phyloP scores from a whole-genome alignment of 352 stramenopile genomes.

The Globisporangium perplexum region DNA sequence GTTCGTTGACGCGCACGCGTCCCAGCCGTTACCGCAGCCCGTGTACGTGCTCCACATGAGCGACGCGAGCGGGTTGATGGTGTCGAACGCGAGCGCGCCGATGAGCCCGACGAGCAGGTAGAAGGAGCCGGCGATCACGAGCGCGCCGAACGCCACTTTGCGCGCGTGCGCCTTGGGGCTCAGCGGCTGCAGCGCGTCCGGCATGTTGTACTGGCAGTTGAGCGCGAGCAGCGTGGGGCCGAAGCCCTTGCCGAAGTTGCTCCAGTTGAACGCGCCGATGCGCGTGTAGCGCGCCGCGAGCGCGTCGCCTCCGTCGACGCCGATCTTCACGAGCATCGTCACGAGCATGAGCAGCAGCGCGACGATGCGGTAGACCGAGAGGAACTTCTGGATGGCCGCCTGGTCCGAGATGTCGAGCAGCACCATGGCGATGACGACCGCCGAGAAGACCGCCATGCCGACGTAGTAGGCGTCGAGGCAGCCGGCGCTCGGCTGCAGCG shows the following conservation, averaged over 20 bases:
- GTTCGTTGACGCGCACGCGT: slow-evolving; percentile 37
- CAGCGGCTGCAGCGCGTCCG: slow-evolving; percentile 73
- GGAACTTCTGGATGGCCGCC: slow-evolving; percentile 72
- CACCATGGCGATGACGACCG: slow-evolving; percentile 74
- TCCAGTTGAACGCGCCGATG: slow-evolving; percentile 66
- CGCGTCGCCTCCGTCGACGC: slow-evolving; percentile 41
- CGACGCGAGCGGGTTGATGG: slow-evolving; percentile 70
- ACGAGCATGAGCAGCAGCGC: slow-evolving; percentile 72
- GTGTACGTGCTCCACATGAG: slow-evolving; percentile 81
- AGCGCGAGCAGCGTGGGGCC: slow-evolving; percentile 76
- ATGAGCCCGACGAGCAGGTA: slow-evolving; percentile 75
- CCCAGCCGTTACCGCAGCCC: slow-evolving; percentile 78
- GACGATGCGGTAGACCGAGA: slow-evolving; percentile 78
- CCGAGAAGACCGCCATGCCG: slow-evolving; percentile 71
- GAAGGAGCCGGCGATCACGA: slow-evolving; percentile 61
- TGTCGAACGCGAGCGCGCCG: slow-evolving; percentile 67
- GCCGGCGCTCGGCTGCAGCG: slow-evolving; percentile 22
- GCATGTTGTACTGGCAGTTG: slow-evolving; percentile 89
- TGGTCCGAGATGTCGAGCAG: slow-evolving; percentile 84
- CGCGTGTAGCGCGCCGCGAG: slow-evolving; percentile 32
- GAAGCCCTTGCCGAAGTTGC: slow-evolving; percentile 79
- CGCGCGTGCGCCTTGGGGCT: slow-evolving; percentile 58
- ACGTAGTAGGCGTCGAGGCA: slow-evolving; percentile 74
- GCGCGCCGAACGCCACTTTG: slow-evolving; percentile 52
- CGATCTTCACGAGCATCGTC: slow-evolving; percentile 70